Evolutionary conservation across 108 stramenopile genomes (phyloP).

Genomic region (Craspedostauros australis): DNA sequence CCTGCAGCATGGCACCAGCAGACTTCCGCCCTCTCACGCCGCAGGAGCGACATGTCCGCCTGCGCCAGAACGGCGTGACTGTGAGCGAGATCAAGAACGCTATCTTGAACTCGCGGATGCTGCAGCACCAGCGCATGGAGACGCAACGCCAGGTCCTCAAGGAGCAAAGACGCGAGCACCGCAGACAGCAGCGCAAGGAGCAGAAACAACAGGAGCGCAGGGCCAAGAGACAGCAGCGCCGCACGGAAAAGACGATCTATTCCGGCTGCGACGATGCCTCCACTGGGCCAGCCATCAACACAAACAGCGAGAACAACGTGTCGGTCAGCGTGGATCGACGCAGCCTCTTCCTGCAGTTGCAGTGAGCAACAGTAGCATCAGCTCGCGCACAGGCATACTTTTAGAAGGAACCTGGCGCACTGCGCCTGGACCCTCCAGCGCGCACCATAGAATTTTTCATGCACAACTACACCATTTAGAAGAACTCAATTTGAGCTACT

Average conservation of each 20-base stretch:
- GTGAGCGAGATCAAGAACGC: constrained; percentile 28
- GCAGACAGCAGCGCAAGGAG: too few species aligned
- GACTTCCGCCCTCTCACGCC: too few species aligned
- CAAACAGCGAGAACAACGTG: neutral
- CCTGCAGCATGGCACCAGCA: too few species aligned
- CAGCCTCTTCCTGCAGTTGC: neutral
- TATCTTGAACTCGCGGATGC: constrained; percentile 34
- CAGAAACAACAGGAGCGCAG: too few species aligned
- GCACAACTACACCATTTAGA: too few species aligned
- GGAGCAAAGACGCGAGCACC: too few species aligned
- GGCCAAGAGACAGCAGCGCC: constrained; percentile 6
- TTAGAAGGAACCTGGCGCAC: neutral
- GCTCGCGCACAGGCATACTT: constrained; percentile 1
- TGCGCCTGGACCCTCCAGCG: neutral
- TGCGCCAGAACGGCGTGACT: constrained; percentile 14
- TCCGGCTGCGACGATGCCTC: neutral
- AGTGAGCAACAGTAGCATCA: neutral
- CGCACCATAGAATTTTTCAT: neutral
- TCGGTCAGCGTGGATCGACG: too few species aligned
- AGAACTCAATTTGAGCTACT: too few species aligned
- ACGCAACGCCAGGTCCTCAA: constrained; percentile 1
- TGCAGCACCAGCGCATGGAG: constrained; percentile 40
- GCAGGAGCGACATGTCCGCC: constrained; percentile 29
- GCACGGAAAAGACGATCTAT: constrained; percentile 3
- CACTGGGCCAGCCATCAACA: neutral